Conservation (phyloP, 2,329 filamentous ascomycete species). For the Fusarium multiceps region DNA sequence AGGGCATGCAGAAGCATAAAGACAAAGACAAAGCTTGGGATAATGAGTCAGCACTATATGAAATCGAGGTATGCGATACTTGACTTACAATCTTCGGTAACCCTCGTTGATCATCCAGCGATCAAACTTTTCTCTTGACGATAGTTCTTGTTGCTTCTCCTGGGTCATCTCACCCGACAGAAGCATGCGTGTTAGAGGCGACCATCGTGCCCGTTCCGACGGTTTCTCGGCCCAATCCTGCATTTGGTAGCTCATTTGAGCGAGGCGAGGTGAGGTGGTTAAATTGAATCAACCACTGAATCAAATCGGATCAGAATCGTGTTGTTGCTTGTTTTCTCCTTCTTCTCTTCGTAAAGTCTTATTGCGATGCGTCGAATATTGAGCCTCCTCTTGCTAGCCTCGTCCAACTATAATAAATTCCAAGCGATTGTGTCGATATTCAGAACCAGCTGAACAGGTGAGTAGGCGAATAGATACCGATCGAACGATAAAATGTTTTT, state of each 20-base stretch:
- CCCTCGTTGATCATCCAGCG: constrained; percentile 93
- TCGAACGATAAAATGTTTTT: constrained; percentile 4
- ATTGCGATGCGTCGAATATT: not conserved
- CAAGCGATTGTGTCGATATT: constrained; percentile 18
- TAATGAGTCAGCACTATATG: not conserved
- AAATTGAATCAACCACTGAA: constrained; percentile 2
- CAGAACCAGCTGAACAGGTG: constrained; percentile 40
- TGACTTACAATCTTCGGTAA: constrained; percentile 80
- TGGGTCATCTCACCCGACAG: constrained; percentile 85
- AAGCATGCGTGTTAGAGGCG: constrained; percentile 83
- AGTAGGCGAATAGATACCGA: not conserved
- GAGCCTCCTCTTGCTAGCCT: not conserved
- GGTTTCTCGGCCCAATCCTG: constrained; percentile 50
- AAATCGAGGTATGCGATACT: constrained; percentile 45
- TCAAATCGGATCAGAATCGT: not conserved
- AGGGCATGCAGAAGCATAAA: constrained; percentile 79
- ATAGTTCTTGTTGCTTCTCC: constrained; percentile 75
- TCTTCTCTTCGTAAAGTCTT: not conserved
- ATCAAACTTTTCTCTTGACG: constrained; percentile 78
- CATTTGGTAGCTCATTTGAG: constrained; percentile 47
- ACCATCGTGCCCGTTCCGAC: constrained; percentile 82
- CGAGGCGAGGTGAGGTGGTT: not conserved
- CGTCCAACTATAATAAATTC: constrained; percentile 2
- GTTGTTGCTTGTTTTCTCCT: not conserved
- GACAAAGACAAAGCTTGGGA: constrained; percentile 73